Base-by-base conservation (phyloP, 345 rosid species). In the Anastatica hierochuntica region DNA sequence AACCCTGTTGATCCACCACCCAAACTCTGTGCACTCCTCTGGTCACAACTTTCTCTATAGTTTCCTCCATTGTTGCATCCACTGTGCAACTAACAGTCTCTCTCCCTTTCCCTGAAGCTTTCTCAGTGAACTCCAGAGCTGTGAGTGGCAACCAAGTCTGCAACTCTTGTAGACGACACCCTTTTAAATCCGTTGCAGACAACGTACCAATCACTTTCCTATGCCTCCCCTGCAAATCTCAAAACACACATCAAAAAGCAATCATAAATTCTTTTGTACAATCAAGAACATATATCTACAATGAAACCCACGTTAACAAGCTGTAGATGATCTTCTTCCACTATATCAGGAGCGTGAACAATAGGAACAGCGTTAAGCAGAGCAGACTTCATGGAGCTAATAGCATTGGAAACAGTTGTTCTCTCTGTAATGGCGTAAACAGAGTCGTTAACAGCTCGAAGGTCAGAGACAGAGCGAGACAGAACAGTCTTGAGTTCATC, bases 331-430 rank as follows among this genome's bases (percentile, higher is more conserved):
- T 84, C 75, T 39, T 77, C 83, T 49, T 73, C 69, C 0, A 20
- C 23, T 4, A 73, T 59, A 54, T 73, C 48, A 2, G 85, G 69
- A 14, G 85, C 71, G 30, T 67, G 69, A 49, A 84, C 88, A 14
- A 90, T 84, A 2, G 97, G 96, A 36, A 86, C 89, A 1, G 92
- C 95, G 45, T 72, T 79, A 40, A 90, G 82, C 67, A 79, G 16
- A 42, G 80, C 82, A 11, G 73, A 69, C 53, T 58, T 76, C 87
- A 84, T 79, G 67, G 83, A 83, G 63, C 60, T 77, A 26, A 90
- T 74, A 20, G 96, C 87, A 19, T 72, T 70, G 0, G 76, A 51
- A 18, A 86, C 75, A 11, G 41, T 82, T 8, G 87, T 84, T 1
- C 52, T 56, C 14, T 76, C 77, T 0, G 79, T 80, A 4, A 90